phyloP scores from a whole-genome alignment of 2,329 filamentous ascomycete species.

The Ambrosiella beaveri region DNA sequence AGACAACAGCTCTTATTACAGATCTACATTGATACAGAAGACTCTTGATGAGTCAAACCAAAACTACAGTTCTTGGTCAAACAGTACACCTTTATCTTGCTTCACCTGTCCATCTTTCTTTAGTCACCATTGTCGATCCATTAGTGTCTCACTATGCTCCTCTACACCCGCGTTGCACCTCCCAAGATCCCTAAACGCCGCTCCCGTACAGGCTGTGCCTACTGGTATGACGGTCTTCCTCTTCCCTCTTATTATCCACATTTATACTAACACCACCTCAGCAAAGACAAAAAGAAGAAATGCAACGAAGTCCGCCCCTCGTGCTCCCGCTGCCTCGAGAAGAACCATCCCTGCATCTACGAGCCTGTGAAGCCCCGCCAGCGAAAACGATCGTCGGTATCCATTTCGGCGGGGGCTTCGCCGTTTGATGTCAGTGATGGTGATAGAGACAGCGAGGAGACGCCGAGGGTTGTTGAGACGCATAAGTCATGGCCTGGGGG shows the following conservation, averaged over 20 bases:
- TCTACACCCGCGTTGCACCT: conserved; percentile 39
- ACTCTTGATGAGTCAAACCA: no score
- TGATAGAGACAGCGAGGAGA: no score
- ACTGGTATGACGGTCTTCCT: conserved; percentile 7
- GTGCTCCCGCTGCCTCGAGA: conserved; percentile 34
- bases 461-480: no score
- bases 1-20: not conserved
- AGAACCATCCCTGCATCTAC: conserved; percentile 31
- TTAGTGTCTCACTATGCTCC: conserved; percentile 26
- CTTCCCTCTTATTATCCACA: not conserved
- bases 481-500: no score
- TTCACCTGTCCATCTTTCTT: not conserved
- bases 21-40: not conserved
- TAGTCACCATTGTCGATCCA: no score
- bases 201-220: conserved; percentile 26
- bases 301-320: conserved; percentile 35
- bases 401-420: not conserved
- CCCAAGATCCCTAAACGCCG: conserved; percentile 42
- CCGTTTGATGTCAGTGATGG: not conserved
- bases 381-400: conserved; percentile 16
- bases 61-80: not conserved
- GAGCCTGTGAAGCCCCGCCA: conserved; percentile 28
- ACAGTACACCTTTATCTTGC: not conserved
- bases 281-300: conserved; percentile 32
- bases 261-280: not conserved